These are phyloP conservation scores for Plantago lanceolata DNA, from an alignment of 305 asterid species.

Conservation along the genomic window DNA sequence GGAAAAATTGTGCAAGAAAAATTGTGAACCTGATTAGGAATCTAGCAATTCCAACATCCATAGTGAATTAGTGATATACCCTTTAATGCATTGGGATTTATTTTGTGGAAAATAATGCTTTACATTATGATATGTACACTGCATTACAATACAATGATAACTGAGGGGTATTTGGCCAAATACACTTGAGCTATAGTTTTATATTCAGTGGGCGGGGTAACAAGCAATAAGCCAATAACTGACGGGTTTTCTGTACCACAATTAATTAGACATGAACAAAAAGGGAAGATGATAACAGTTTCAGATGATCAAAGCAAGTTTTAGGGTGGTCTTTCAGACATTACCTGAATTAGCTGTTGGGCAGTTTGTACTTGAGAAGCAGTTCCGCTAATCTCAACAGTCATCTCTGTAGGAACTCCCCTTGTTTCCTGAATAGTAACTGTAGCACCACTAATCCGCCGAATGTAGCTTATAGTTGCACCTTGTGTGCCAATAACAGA, in stretches of 20 bases:
- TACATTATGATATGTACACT: no score
- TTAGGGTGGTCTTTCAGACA: not conserved
- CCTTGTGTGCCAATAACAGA: constrained; percentile 93
- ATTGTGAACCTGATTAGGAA: not conserved
- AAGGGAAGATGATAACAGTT: not conserved
- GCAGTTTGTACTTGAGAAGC: constrained; percentile 97
- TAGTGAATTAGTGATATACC: no score
- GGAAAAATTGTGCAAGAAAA: not conserved
- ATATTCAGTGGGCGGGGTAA: no score
- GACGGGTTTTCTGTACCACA: no score
- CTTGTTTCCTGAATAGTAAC: constrained; percentile 90
- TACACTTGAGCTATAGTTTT: no score
- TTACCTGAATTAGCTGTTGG: constrained; percentile 89
- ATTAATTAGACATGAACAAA: not conserved
- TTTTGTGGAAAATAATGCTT: no score
- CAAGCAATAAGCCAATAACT: no score
- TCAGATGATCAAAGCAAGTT: constrained; percentile 6
- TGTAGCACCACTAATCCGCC: constrained; percentile 91
- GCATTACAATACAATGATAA: no score
- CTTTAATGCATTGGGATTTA: no score
- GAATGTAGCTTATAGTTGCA: constrained; percentile 80
- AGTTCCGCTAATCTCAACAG: constrained; percentile 89
- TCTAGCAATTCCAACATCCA: no score
- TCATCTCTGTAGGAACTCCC: constrained; percentile 93
- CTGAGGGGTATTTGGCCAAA: no score